Conservation (phyloP, 306 rosid species). For the Notholithocarpus densiflorus region DNA sequence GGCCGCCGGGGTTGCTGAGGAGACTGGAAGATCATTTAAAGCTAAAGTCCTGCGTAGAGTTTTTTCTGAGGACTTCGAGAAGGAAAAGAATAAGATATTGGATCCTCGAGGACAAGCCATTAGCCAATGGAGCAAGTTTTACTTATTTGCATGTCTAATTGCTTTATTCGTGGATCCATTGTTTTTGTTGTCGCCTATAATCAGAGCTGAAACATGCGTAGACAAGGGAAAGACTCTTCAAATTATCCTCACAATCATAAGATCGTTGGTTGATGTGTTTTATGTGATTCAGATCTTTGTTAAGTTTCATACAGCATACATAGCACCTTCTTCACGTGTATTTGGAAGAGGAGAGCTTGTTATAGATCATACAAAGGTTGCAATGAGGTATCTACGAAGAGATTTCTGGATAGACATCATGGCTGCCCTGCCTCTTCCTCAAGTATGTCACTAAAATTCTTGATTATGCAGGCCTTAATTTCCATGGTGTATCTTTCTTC, state of each 20-base stretch:
- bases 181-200: constrained; percentile 45
- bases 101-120: constrained; percentile 51
- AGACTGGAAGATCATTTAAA: constrained; percentile 34
- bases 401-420: constrained; percentile 47
- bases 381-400: constrained; percentile 39
- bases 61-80: constrained; percentile 53
- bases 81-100: constrained; percentile 33
- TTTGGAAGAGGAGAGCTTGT: constrained; percentile 66
- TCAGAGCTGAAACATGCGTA: constrained; percentile 37
- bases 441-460: constrained; percentile 14
- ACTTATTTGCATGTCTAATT: constrained; percentile 40
- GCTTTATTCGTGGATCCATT: constrained; percentile 57
- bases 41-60: constrained; percentile 46
- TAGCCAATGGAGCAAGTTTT: constrained; percentile 48
- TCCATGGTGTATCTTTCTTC: neutral
- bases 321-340: constrained; percentile 56
- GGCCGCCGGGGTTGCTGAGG: neutral
- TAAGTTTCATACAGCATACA: constrained; percentile 50
- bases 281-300: constrained; percentile 42
- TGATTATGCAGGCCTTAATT: neutral
- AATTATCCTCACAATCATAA: constrained; percentile 37
- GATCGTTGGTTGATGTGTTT: constrained; percentile 40
- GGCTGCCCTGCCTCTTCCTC: constrained; percentile 62
- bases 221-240: constrained; percentile 36
- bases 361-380: constrained; percentile 43